Evolutionary conservation across 371 early-diverging fungal species (phyloP).

Genomic region (Phascolomyces articulosus): DNA sequence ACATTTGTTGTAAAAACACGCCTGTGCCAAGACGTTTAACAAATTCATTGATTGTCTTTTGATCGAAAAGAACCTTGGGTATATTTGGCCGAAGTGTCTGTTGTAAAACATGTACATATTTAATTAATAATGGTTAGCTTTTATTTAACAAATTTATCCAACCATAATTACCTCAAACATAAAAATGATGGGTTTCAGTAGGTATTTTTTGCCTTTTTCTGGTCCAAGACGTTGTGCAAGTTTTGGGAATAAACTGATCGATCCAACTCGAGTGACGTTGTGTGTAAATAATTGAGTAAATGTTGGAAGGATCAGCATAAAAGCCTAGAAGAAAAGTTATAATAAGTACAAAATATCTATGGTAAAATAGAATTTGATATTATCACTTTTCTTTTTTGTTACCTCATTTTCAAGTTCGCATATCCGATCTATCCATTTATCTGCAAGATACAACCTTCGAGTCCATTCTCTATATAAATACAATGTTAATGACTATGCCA

Average conservation of each 20-base stretch:
- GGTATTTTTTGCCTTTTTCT: conserved; percentile 51
- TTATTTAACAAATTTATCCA: too few species aligned
- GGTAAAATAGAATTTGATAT: too few species aligned
- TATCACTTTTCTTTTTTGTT: too few species aligned
- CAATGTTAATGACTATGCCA: not conserved
- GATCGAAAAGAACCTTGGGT: conserved; percentile 54
- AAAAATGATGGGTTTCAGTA: conserved; percentile 62
- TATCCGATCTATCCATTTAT: conserved; percentile 64
- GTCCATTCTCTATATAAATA: conserved; percentile 41
- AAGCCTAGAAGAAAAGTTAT: conserved; percentile 37
- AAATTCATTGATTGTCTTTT: conserved; percentile 50
- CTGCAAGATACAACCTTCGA: conserved; percentile 53
- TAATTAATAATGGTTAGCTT: too few species aligned
- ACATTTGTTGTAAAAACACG: conserved; percentile 61
- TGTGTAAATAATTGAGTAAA: conserved; percentile 59
- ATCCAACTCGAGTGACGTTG: conserved; percentile 53
- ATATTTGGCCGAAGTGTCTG: conserved; percentile 59
- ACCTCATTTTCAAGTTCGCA: conserved; percentile 62
- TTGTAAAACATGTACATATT: not conserved
- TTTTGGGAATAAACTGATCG: conserved; percentile 60
- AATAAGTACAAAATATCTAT: too few species aligned
- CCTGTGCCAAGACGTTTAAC: conserved; percentile 57
- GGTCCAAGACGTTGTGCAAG: conserved; percentile 62
- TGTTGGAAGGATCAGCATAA: conserved; percentile 61
- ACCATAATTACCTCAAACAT: conserved; percentile 57